Conservation (phyloP, 495 filamentous ascomycete species). For the Letharia lupina region DNA sequence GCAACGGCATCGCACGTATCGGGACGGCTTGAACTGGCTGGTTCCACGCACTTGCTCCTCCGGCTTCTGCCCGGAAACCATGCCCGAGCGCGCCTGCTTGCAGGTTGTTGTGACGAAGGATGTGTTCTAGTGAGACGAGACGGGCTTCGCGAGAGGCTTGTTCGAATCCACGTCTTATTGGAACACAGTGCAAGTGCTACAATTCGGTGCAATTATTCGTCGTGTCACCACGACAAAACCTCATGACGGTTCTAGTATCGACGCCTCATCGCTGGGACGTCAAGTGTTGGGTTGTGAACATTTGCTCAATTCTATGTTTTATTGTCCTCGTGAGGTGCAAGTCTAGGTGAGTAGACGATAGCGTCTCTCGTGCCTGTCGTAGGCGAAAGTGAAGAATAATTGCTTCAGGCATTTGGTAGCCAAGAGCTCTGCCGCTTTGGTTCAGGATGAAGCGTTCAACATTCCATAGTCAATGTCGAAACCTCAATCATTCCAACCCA, state of each 20-base stretch:
- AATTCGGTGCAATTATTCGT: not conserved
- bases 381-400: not conserved
- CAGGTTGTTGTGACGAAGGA: conserved; percentile 13
- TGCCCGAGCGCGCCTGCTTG: conserved; percentile 4
- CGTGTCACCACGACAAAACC: not conserved
- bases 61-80: not conserved
- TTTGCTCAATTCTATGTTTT: not conserved
- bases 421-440: not conserved
- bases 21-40: conserved; percentile 7
- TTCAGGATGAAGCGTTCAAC: not conserved
- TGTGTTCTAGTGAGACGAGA: not conserved
- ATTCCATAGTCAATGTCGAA: not conserved
- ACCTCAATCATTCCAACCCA: conserved; percentile 39
- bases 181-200: not conserved
- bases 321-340: not conserved
- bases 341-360: not conserved
- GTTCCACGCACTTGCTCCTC: conserved; percentile 2
- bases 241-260: not conserved
- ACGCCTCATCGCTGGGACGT: not conserved
- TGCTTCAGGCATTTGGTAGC: not conserved
- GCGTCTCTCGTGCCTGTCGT: not conserved
- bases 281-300: not conserved
- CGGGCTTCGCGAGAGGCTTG: not conserved
- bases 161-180: not conserved
- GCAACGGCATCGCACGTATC: conserved; percentile 22